A percentile compares a stretch with the other conserved stretches of the same genome.
phyloP scores from a whole-genome alignment of 441 rosid genomes.

The Lepidium campestre region DNA sequence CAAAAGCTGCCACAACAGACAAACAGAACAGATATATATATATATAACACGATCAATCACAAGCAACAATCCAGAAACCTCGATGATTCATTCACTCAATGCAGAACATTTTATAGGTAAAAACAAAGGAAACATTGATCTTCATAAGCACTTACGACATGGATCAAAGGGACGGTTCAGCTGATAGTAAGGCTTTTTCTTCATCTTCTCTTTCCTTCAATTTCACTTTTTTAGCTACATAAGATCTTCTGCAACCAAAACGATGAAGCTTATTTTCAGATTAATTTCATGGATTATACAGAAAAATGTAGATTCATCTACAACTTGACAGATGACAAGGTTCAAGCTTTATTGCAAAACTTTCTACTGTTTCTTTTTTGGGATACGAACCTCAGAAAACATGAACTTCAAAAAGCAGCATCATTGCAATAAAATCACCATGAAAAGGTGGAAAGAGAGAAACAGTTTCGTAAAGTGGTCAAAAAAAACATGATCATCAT shows the following conservation, averaged over 20 bases:
- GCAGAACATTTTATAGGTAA: background rate
- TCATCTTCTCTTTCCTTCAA: slow-evolving; percentile 25
- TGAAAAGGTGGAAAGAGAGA: background rate
- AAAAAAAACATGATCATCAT: background rate
- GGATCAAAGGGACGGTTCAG: slow-evolving; percentile 45
- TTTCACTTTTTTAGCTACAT: background rate
- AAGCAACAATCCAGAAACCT: background rate
- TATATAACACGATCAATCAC: background rate
- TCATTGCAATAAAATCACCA: background rate
- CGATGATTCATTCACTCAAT: background rate
- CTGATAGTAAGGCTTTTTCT: slow-evolving; percentile 45
- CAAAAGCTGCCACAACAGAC: slow-evolving; percentile 57
- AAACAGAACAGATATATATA: background rate
- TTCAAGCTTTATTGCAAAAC: background rate
- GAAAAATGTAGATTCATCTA: background rate
- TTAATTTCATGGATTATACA: too few species aligned
- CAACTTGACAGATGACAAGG: background rate
- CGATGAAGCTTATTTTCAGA: too few species aligned
- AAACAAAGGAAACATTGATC: background rate
- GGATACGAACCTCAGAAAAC: background rate
- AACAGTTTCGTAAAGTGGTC: background rate
- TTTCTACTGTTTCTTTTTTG: too few species aligned
- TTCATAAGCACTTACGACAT: slow-evolving; percentile 43
- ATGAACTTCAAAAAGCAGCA: background rate
- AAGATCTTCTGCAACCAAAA: slow-evolving; percentile 5